Conservation (phyloP, 179 eudicot genomes). For the Beta lomatogona region DNA sequence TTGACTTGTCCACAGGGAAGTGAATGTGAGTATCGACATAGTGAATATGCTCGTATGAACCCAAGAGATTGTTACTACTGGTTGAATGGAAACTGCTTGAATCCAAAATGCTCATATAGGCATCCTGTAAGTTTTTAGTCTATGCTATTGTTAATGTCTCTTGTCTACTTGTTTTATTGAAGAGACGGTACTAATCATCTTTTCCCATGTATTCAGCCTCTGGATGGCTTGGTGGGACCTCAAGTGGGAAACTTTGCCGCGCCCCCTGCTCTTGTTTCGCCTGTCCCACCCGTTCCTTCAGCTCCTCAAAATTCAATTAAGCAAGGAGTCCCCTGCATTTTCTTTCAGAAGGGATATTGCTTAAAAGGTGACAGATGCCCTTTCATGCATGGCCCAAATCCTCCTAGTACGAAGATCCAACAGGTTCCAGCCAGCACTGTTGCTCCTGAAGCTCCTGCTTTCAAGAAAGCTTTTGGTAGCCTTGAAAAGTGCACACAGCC, state of each 20-base stretch:
- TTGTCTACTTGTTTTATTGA: neutral
- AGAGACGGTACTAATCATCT: slow-evolving; percentile 1
- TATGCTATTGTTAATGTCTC: neutral
- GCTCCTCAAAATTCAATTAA: slow-evolving; percentile 49
- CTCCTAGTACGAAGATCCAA: slow-evolving; percentile 44
- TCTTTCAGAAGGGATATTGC: slow-evolving; percentile 80
- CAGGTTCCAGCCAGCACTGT: slow-evolving; percentile 39
- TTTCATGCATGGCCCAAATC: slow-evolving; percentile 58
- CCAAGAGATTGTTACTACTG: slow-evolving; percentile 90
- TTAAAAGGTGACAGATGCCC: slow-evolving; percentile 78
- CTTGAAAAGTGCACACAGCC: slow-evolving; percentile 57
- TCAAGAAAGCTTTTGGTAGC: slow-evolving; percentile 48
- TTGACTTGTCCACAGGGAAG: slow-evolving; percentile 58
- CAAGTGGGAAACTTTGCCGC: slow-evolving; percentile 45
- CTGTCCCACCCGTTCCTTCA: slow-evolving; percentile 41
- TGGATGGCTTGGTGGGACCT: slow-evolving; percentile 43
- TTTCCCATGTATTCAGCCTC: slow-evolving; percentile 60
- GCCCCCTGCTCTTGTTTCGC: slow-evolving; percentile 33
- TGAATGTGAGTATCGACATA: slow-evolving; percentile 93
- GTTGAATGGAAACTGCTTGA: slow-evolving; percentile 75
- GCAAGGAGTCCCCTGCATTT: slow-evolving; percentile 75
- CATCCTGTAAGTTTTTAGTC: slow-evolving; percentile 75
- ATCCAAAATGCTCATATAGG: slow-evolving; percentile 77
- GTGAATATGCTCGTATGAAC: slow-evolving; percentile 81
- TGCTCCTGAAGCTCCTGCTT: slow-evolving; percentile 41